Percentiles rank a stretch among this genome's conserved stretches.
Evolutionary conservation across 225 moss, liverwort and hornwort genomes (phyloP).

Genomic region (Neckera pumila): DNA sequence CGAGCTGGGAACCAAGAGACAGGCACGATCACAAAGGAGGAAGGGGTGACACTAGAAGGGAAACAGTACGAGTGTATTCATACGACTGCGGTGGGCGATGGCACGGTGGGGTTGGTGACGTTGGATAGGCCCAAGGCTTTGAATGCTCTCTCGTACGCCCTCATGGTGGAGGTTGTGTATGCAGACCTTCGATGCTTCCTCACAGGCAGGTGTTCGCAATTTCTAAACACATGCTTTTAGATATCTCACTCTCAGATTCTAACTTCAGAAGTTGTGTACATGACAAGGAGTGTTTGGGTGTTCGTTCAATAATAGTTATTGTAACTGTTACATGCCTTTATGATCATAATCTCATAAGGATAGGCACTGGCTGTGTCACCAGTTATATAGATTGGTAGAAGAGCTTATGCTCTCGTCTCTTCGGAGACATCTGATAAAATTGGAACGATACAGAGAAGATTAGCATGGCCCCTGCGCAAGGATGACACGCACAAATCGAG

Average conservation of each 20-base stretch:
- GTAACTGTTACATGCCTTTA: not conserved
- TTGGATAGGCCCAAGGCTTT: conserved; percentile 69
- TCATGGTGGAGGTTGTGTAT: conserved; percentile 79
- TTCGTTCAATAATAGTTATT: not conserved
- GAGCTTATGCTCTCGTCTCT: rapidly evolving
- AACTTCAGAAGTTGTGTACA: not conserved
- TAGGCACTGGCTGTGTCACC: not conserved
- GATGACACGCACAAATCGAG: conserved; percentile 42
- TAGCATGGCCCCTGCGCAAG: conserved; percentile 80
- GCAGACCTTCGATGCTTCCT: conserved; percentile 53
- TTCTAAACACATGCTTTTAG: not conserved
- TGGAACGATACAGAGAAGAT: conserved; percentile 56
- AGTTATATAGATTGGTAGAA: not conserved
- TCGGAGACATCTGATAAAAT: not conserved
- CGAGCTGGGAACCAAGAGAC: not conserved
- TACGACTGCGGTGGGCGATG: conserved; percentile 44
- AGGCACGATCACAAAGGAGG: not conserved
- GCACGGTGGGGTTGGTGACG: conserved; percentile 59
- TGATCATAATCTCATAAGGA: not conserved
- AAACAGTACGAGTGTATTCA: conserved; percentile 55
- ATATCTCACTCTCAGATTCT: not conserved
- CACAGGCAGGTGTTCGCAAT: conserved; percentile 18
- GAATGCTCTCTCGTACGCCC: conserved; percentile 71
- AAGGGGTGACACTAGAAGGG: not conserved
- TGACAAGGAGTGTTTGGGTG: not conserved